A percentile compares a stretch with the other conserved stretches of the same genome.
Evolutionary conservation across 768 basidiomycete species (phyloP).

Genomic region (Leccinum longicurvipes): DNA sequence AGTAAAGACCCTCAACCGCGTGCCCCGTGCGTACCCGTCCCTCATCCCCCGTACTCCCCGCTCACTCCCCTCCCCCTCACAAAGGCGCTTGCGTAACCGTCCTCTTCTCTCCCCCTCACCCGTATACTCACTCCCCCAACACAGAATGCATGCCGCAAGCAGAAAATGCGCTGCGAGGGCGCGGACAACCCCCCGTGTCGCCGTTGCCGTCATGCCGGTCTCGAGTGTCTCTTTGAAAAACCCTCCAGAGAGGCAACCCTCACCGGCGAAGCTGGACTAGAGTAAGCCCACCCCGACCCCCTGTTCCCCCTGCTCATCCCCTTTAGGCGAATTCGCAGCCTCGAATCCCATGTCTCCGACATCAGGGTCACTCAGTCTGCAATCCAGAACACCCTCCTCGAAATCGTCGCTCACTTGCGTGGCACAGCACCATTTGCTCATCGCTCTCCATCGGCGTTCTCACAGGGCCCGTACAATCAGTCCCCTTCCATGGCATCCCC

Average conservation of each 20-base stretch:
- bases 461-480: conserved; percentile 48
- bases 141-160: conserved; percentile 92
- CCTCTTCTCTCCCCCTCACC: not conserved
- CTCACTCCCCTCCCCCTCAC: conserved; percentile 6
- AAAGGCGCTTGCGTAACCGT: not conserved
- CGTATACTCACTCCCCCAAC: conserved; percentile 13
- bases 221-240: conserved; percentile 95
- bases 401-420: conserved; percentile 79
- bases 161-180: conserved; percentile 97
- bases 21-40: conserved; percentile 62
- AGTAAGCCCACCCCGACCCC: conserved; percentile 49
- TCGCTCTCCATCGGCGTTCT: conserved; percentile 63
- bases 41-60: conserved; percentile 1
- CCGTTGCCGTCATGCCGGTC: conserved; percentile 82
- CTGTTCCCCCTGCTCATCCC: conserved; percentile 10
- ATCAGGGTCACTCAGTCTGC: conserved; percentile 68
- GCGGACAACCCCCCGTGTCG: conserved; percentile 97
- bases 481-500: conserved; percentile 65
- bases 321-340: conserved; percentile 80
- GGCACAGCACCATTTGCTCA: conserved; percentile 42
- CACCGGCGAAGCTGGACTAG: conserved; percentile 84
- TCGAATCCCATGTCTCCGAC: conserved; percentile 83
- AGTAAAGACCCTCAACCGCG: conserved; percentile 78
- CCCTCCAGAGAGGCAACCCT: conserved; percentile 83
- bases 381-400: conserved; percentile 77